phyloP scores from a whole-genome alignment of 2,329 filamentous ascomycete species.

The Arthroderma uncinatum region DNA sequence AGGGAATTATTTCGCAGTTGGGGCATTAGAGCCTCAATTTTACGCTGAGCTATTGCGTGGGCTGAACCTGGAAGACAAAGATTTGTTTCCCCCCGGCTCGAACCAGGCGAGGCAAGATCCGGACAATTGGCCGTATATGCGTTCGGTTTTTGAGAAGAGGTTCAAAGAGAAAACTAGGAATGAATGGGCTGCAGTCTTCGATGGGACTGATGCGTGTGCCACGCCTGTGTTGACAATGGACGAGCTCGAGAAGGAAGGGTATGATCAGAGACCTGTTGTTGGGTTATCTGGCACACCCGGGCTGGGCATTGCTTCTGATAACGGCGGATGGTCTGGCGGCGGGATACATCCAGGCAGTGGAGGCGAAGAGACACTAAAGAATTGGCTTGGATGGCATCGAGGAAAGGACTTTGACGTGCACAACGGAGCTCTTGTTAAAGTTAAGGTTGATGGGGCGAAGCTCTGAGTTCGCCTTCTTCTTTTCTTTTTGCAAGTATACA shows the following conservation, averaged over 20 bases:
- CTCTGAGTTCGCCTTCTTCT: neutral
- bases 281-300: conserved; percentile 57
- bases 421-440: conserved; percentile 50
- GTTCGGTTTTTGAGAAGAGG: conserved; percentile 45
- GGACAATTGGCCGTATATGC: conserved; percentile 56
- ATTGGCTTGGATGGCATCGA: conserved; percentile 68
- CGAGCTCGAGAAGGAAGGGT: conserved; percentile 55
- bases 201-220: conserved; percentile 83
- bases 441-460: conserved; percentile 11
- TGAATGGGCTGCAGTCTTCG: conserved; percentile 80
- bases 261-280: conserved; percentile 36
- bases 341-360: conserved; percentile 56
- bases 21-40: conserved; percentile 80
- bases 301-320: conserved; percentile 45
- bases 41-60: conserved; percentile 58
- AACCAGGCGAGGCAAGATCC: conserved; percentile 49
- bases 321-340: conserved; percentile 56
- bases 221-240: conserved; percentile 70
- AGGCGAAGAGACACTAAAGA: conserved; percentile 55
- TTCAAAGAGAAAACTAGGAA: conserved; percentile 60
- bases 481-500: neutral
- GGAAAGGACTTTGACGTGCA: conserved; percentile 60
- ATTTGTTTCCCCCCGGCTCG: conserved; percentile 36
- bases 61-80: conserved; percentile 45
- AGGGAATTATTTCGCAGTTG: conserved; percentile 70